Evolutionary conservation across 2,329 filamentous ascomycete genomes (phyloP).

Genomic region (Thermoascus crustaceus): DNA sequence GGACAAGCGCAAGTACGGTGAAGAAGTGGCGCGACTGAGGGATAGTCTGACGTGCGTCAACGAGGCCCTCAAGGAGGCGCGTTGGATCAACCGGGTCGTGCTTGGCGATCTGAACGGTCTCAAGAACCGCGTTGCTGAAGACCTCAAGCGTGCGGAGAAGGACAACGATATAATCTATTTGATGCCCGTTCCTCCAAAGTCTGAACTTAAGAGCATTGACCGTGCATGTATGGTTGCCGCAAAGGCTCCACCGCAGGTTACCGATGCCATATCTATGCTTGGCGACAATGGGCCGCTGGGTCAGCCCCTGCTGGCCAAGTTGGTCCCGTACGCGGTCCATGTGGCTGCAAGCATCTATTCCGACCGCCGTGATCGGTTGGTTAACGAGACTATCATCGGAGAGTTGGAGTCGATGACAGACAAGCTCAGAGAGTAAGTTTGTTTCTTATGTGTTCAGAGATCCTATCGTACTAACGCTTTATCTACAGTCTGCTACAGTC

Average conservation of each 20-base stretch:
- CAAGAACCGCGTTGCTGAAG: slow-evolving; percentile 74
- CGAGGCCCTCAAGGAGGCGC: slow-evolving; percentile 76
- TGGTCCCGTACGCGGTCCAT: slow-evolving; percentile 94
- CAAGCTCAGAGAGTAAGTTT: slow-evolving; percentile 59
- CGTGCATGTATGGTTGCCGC: slow-evolving; percentile 81
- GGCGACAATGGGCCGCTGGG: slow-evolving; percentile 76
- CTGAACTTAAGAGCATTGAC: slow-evolving; percentile 77
- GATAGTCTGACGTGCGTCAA: slow-evolving; percentile 77
- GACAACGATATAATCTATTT: slow-evolving; percentile 97
- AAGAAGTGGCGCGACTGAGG: slow-evolving; percentile 79
- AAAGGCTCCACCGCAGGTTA: slow-evolving; percentile 71
- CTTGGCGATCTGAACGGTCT: slow-evolving; percentile 73
- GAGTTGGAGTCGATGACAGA: slow-evolving; percentile 76
- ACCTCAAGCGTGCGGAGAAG: slow-evolving; percentile 84
- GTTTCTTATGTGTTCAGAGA: slow-evolving; percentile 1
- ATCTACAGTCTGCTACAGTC: slow-evolving; percentile 55
- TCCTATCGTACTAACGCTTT: slow-evolving; percentile 9
- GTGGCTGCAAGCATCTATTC: slow-evolving; percentile 93
- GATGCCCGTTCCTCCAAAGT: slow-evolving; percentile 73
- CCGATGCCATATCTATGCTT: slow-evolving; percentile 69
- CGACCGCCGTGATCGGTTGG: slow-evolving; percentile 78
- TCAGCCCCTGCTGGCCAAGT: slow-evolving; percentile 74
- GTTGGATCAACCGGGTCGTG: slow-evolving; percentile 74
- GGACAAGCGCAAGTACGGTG: slow-evolving; percentile 89
- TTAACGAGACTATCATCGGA: slow-evolving; percentile 79